Base-by-base conservation (phyloP, 2,329 filamentous ascomycete species). In the Lachnellula subtilissima region DNA sequence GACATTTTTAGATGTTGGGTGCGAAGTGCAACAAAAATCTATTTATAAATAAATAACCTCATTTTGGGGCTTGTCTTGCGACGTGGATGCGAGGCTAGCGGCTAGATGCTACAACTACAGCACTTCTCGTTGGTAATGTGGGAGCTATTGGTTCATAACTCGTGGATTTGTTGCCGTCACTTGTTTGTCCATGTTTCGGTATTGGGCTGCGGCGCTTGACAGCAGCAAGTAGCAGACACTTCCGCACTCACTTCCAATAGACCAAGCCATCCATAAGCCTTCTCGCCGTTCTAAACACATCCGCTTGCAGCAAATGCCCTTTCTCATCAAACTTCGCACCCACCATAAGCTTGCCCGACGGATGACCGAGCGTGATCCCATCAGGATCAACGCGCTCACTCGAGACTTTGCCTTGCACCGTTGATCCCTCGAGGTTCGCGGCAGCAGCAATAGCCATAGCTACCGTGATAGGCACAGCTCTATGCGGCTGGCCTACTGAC, bases 401-500 rank as follows among this genome's bases (percentile, higher is more conserved):
- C 1, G 58, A 55, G 1, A 69, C 60, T 50, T 67, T 68, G 9
- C 68, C 60, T 17, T 70, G 56, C 1, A 75, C 73, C 4, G 74
- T 70, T 1, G 71, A 74, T 2, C 75, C 73, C 9, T 69, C 57
- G 4, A 81, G 65, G 51, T 75, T 74, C 9, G 77, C 75, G 17
- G 80, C 77, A 2, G 77, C 71, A 22, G 75, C 76, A 37, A 76
- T 56, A 14, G 75, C 73, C 58, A 84, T 69, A 0, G 78, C 79
- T 15, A 82, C 74, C 0, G 81, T 84, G 53, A 83, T 74, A 1
- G 80, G 81, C 2, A 81, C 74, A 8, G 81, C 80, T 59, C 75
- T 77, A 67, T 84, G 81, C 4, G 79, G 79, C 58, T 83, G 78
- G 1, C 77, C 78, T 53, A 82, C 80, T 1, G 78, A 82, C 52